Conservation (phyloP, 2,329 filamentous ascomycete species). For the Botrytis fabae region DNA sequence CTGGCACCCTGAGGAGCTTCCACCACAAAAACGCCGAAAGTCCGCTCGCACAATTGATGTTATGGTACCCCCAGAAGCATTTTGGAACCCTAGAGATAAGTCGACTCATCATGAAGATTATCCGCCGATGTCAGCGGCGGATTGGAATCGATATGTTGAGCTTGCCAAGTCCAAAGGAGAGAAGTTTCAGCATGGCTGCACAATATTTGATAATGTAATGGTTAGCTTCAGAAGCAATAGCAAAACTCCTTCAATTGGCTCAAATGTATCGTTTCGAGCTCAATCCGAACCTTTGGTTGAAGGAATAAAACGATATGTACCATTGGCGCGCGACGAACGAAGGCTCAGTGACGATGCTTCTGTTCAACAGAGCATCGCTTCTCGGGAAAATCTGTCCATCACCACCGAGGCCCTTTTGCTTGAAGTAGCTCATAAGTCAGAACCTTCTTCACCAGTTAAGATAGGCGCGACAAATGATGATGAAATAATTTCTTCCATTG, state of each 20-base stretch:
- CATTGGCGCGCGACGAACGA: conserved; percentile 39
- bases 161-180: conserved; percentile 54
- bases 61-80: conserved; percentile 56
- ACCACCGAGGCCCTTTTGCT: conserved; percentile 26
- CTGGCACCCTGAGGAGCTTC: conserved; percentile 36
- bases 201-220: conserved; percentile 46
- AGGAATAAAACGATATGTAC: conserved; percentile 30
- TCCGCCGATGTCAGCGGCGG: conserved; percentile 62
- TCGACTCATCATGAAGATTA: conserved; percentile 62
- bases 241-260: conserved; percentile 34
- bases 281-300: conserved; percentile 35
- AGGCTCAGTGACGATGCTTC: conserved; percentile 28
- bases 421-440: background rate
- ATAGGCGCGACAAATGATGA: background rate
- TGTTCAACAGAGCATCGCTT: conserved; percentile 4
- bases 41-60: conserved; percentile 59
- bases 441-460: background rate
- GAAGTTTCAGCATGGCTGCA: conserved; percentile 52
- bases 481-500: background rate
- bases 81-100: conserved; percentile 56
- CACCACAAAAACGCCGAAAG: conserved; percentile 50
- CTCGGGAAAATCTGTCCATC: conserved; percentile 21
- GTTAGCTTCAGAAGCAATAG: conserved; percentile 36
- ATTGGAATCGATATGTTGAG: conserved; percentile 56
- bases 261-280: conserved; percentile 29